A percentile compares a stretch with the other conserved stretches of the same genome.
Evolutionary conservation across 768 basidiomycete genomes (phyloP).

Genomic region (Mrakia blollopis): DNA sequence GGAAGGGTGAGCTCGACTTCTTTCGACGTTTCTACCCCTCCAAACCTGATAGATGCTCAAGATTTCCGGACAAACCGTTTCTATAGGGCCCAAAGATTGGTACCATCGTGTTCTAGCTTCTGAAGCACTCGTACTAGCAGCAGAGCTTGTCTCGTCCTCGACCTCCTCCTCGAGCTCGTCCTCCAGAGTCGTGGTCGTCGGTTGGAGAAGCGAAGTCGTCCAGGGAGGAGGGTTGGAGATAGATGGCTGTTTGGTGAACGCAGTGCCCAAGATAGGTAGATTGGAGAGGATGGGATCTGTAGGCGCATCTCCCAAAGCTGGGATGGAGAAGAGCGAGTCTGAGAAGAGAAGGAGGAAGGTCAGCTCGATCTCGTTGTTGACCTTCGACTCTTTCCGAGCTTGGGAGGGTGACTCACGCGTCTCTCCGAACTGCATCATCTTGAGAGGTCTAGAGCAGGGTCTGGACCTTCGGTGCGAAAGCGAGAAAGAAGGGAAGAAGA

Average conservation of each 20-base stretch:
- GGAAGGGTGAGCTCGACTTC: background rate
- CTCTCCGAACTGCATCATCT: slow-evolving; percentile 9
- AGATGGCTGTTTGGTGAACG: background rate
- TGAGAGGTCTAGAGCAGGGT: too few species aligned
- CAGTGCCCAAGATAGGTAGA: background rate
- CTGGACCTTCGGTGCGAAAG: too few species aligned
- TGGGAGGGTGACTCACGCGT: background rate
- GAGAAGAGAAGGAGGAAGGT: background rate
- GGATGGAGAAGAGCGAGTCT: slow-evolving; percentile 6
- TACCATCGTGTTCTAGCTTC: background rate
- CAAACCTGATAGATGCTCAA: background rate
- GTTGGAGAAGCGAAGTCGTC: background rate
- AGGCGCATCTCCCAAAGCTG: background rate
- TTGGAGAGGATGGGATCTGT: background rate
- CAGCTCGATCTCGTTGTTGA: background rate
- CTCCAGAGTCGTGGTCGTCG: too few species aligned
- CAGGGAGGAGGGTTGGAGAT: background rate
- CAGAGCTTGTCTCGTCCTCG: background rate
- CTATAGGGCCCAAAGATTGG: too few species aligned
- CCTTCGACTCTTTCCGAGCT: background rate
- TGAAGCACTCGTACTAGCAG: background rate
- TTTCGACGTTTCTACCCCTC: background rate
- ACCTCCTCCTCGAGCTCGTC: too few species aligned
- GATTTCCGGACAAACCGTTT: background rate
- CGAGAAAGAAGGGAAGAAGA: background rate